These are phyloP conservation scores for Vigna trinervia DNA, from an alignment of 306 rosid genomes.

Conservation along the genomic window DNA sequence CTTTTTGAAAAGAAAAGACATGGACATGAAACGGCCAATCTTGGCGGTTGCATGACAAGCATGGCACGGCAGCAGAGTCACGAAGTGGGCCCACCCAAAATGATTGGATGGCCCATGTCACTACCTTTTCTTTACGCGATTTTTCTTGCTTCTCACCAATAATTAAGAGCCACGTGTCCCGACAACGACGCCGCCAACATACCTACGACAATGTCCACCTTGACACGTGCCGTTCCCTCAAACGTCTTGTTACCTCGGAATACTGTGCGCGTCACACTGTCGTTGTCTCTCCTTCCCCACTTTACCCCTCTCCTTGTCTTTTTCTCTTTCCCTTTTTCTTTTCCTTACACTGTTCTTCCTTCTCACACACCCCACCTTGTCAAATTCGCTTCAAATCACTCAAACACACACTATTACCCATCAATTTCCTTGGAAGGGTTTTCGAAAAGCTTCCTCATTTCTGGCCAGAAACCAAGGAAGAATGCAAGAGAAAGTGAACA, in stretches of 20 bases:
- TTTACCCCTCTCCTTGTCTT: conserved; percentile 37
- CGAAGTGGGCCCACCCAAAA: conserved; percentile 27
- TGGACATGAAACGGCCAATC: too few species aligned
- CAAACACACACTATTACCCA: conserved; percentile 11
- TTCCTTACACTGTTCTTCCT: too few species aligned
- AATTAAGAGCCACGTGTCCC: conserved; percentile 1
- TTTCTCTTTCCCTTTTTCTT: neutral
- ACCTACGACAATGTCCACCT: conserved; percentile 37
- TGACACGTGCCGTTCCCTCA: conserved; percentile 47
- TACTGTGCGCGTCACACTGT: neutral
- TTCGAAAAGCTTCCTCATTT: conserved; percentile 36
- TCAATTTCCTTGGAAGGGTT: neutral
- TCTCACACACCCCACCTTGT: too few species aligned
- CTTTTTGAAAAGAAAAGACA: too few species aligned
- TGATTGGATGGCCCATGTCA: conserved; percentile 28
- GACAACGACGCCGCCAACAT: conserved; percentile 49
- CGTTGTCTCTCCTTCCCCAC: neutral
- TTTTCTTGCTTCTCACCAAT: neutral
- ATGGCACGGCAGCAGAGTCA: neutral
- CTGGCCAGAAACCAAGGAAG: conserved; percentile 28
- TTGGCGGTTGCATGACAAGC: neutral
- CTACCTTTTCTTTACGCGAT: neutral
- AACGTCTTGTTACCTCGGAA: conserved; percentile 43
- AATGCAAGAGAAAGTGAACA: neutral
- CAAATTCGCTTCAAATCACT: neutral